Conservation (phyloP, 257 asterid genomes). For the Nicotiana tomentosiformis region DNA sequence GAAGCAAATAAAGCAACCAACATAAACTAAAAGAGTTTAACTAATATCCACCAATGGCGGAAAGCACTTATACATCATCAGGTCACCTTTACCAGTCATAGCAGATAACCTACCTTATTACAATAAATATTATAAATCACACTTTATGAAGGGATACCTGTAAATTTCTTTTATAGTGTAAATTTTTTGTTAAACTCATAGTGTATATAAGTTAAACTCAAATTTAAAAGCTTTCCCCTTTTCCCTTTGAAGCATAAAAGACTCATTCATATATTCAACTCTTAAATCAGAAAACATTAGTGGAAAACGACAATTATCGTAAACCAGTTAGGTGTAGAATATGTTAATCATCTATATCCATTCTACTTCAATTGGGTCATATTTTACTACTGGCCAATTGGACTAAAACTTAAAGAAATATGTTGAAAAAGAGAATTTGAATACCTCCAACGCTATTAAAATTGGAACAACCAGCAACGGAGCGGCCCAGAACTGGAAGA, state of each 20-base stretch:
- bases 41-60: too few relatives aligned
- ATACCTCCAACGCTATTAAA: conserved; percentile 96
- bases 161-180: too few relatives aligned
- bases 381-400: neutral
- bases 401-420: neutral
- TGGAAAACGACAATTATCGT: neutral
- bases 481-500: conserved; percentile 69
- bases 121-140: too few relatives aligned
- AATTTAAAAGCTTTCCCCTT: neutral
- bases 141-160: too few relatives aligned
- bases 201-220: too few relatives aligned
- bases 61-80: too few relatives aligned
- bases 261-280: neutral
- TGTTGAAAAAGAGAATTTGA: neutral
- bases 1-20: neutral
- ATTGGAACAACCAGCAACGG: conserved; percentile 82
- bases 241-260: neutral
- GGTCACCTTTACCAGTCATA: too few relatives aligned
- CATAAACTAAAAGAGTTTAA: neutral
- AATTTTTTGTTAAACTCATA: too few relatives aligned
- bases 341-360: neutral
- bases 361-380: neutral
- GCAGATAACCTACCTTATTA: too few relatives aligned
- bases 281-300: neutral
- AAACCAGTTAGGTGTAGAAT: neutral